Conservation (phyloP, 2,329 filamentous ascomycete genomes). For the Penicillium aurantiogriseum region DNA sequence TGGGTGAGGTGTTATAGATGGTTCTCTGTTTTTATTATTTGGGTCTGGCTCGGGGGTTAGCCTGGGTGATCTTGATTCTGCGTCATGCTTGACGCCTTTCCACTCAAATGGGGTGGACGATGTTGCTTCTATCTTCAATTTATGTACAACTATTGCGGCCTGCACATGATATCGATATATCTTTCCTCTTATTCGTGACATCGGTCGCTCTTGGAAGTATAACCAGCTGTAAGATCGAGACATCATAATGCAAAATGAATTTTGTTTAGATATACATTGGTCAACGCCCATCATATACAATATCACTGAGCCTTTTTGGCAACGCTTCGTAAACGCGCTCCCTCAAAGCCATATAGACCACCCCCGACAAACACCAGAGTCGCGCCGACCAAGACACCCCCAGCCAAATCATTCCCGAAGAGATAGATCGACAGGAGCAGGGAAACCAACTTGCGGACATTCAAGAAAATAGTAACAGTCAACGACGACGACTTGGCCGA, state of each 20-base stretch:
- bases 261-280: not conserved
- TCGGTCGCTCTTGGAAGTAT: not conserved
- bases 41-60: not conserved
- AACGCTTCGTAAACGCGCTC: conserved; percentile 35
- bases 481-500: conserved; percentile 84
- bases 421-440: conserved; percentile 88
- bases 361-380: conserved; percentile 85
- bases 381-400: conserved; percentile 76
- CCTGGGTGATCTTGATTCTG: conserved; percentile 1
- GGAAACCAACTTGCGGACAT: conserved; percentile 90
- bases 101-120: conserved; percentile 10
- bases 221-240: not conserved
- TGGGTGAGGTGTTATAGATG: conserved; percentile 82
- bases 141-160: conserved; percentile 25
- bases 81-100: conserved; percentile 3
- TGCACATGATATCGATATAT: conserved; percentile 21
- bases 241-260: not conserved
- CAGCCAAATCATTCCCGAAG: conserved; percentile 80
- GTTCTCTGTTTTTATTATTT: conserved; percentile 9
- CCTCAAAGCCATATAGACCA: conserved; percentile 83
- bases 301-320: conserved; percentile 23
- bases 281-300: not conserved
- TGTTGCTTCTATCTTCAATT: conserved; percentile 13
- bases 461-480: conserved; percentile 94
- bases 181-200: not conserved